Evolutionary conservation across 371 early-diverging fungal species (phyloP).

Genomic region (Capniomyces stellatus): DNA sequence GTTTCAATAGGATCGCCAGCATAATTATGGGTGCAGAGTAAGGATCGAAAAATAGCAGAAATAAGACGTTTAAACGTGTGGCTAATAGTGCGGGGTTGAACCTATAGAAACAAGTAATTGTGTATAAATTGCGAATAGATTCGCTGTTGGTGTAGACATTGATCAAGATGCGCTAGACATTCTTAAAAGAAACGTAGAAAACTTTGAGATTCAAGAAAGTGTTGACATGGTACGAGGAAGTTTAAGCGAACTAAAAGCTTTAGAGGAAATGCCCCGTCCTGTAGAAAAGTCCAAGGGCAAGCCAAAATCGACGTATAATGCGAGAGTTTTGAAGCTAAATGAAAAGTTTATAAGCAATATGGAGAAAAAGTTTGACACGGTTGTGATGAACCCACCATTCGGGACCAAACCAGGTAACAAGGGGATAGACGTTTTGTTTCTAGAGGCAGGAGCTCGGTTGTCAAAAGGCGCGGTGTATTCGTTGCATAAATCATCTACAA

Average conservation of each 20-base stretch:
- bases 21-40: conserved; percentile 35
- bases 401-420: conserved; percentile 53
- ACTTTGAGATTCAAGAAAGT: conserved; percentile 35
- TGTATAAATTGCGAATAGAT: too few relatives aligned
- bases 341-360: conserved; percentile 25
- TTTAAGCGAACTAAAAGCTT: conserved; percentile 6
- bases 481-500: conserved; percentile 63
- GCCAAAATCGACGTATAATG: background rate
- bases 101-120: too few relatives aligned
- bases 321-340: conserved; percentile 8
- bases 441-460: conserved; percentile 37
- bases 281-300: background rate
- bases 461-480: conserved; percentile 51
- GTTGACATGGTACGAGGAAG: conserved; percentile 14
- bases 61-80: too few relatives aligned
- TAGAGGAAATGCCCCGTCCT: background rate
- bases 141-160: conserved; percentile 54
- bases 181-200: conserved; percentile 41
- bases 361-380: conserved; percentile 42
- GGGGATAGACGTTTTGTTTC: conserved; percentile 58
- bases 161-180: conserved; percentile 61
- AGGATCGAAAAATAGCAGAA: too few relatives aligned
- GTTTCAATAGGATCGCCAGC: conserved; percentile 26
- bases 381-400: conserved; percentile 75
- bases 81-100: too few relatives aligned